Evolutionary conservation across 2,329 filamentous ascomycete genomes (phyloP), one percentile per base, ranked within the genome.

Genomic region (Davidsoniella neocaledoniae): DNA sequence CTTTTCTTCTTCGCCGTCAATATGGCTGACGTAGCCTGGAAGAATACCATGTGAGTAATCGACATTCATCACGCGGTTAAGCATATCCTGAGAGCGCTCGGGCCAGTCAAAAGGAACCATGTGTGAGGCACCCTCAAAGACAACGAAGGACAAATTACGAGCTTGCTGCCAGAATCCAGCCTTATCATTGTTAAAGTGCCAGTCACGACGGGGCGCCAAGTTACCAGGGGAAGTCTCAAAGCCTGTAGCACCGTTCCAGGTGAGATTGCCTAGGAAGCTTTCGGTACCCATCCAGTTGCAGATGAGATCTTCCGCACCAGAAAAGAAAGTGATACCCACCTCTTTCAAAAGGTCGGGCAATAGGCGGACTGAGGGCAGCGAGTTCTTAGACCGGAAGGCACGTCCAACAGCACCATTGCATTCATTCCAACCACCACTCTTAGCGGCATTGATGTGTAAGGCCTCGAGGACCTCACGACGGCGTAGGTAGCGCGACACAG

Each of bases 81-180:
- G 78, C 91, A 98, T 98, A 63, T 96, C 91, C 54, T 90, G 78
- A 17, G 81, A 83, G 54, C 87, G 81, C 44, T 86, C 79, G 1
- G 90, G 81, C 58, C 83, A 84, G 64, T 98, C 90, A 60, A 91
- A 96, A 1, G 91, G 93, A 1, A 98, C 91, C 91, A 98, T 98
- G 65, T 98, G 91, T 46, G 85, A 94, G 14, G 86, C 80, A 63
- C 98, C 94, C 70, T 94, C 86, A 66, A 96, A 94, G 39, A 93
- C 72, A 29, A 98, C 81, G 61, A 98, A 98, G 1, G 91, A 95
- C 54, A 98, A 68, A 65, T 98, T 98, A 56, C 93, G 80, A 1
- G 91, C 90, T 62, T 87, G 78, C 64, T 98, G 93, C 72, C 90
- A 98, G 60, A 93, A 86, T 21, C 91, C 91, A 3, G 88, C 88